A percentile compares a stretch with the other conserved stretches of the same genome.
These are phyloP conservation scores for Phytopythium kandeliae DNA, from an alignment of 352 stramenopile genomes.

Conservation along the genomic window DNA sequence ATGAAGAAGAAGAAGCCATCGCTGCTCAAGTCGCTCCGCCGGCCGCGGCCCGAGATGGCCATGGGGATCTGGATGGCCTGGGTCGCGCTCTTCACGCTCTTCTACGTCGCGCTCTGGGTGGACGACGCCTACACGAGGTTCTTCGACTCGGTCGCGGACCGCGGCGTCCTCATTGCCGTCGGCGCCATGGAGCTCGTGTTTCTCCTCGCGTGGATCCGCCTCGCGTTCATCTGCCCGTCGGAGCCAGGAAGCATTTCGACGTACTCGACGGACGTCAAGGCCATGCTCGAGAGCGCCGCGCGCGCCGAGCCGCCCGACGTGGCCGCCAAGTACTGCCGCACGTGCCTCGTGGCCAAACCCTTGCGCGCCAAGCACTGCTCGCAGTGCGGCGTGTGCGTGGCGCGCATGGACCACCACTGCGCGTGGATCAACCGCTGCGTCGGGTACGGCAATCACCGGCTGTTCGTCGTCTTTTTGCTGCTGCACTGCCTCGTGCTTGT, in stretches of 20 bases:
- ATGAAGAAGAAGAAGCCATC: slow-evolving; percentile 18
- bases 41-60: slow-evolving; percentile 53
- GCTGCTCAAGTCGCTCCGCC: slow-evolving; percentile 19
- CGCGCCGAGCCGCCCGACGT: slow-evolving; percentile 31
- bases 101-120: slow-evolving; percentile 59
- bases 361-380: slow-evolving; percentile 80
- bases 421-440: slow-evolving; percentile 85
- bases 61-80: slow-evolving; percentile 80
- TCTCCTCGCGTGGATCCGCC: slow-evolving; percentile 35
- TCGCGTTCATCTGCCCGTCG: slow-evolving; percentile 50
- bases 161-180: slow-evolving; percentile 20
- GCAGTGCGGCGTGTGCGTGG: slow-evolving; percentile 71
- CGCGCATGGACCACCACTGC: slow-evolving; percentile 85
- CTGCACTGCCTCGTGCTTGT: slow-evolving; percentile 50
- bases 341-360: slow-evolving; percentile 63
- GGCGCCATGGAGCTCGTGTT: slow-evolving; percentile 40
- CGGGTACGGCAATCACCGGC: slow-evolving; percentile 70
- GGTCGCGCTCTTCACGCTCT: slow-evolving; percentile 62
- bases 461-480: slow-evolving; percentile 74
- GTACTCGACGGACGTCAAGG: slow-evolving; percentile 42
- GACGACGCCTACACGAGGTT: slow-evolving; percentile 39
- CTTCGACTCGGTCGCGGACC: slow-evolving; percentile 11
- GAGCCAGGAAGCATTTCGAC: slow-evolving; percentile 52
- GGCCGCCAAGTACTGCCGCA: slow-evolving; percentile 51
- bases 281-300: slow-evolving; percentile 42